These are phyloP conservation scores for Colletotrichum liaoningense DNA, from an alignment of 2,329 filamentous ascomycete species.

Conservation along the genomic window DNA sequence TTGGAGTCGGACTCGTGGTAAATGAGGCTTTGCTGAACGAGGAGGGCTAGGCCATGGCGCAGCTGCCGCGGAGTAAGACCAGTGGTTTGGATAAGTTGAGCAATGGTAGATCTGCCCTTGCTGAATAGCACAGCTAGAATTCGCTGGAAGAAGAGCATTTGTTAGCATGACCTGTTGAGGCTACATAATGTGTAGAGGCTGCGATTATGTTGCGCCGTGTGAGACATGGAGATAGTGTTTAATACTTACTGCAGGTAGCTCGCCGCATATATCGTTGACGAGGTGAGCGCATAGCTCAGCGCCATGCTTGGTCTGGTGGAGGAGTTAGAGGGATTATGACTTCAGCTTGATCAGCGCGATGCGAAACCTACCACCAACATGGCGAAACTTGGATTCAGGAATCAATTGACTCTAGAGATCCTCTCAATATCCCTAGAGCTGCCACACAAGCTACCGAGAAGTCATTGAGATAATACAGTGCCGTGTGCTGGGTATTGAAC, in stretches of 20 bases:
- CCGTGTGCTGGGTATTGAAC: constrained; percentile 7
- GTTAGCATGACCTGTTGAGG: constrained; percentile 24
- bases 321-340: not conserved
- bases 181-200: not conserved
- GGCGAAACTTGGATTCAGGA: constrained; percentile 40
- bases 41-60: constrained; percentile 82
- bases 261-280: constrained; percentile 89
- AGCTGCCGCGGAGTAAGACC: constrained; percentile 80
- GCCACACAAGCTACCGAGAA: constrained; percentile 74
- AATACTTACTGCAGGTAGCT: constrained; percentile 85
- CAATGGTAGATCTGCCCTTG: constrained; percentile 80
- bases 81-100: constrained; percentile 77
- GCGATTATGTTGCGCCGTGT: constrained; percentile 32
- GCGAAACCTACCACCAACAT: constrained; percentile 62
- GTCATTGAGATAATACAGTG: constrained; percentile 63
- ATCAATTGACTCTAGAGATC: constrained; percentile 79
- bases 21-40: constrained; percentile 89
- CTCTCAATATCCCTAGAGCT: constrained; percentile 84
- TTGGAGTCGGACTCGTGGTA: constrained; percentile 76
- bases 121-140: constrained; percentile 84
- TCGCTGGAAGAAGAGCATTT: constrained; percentile 64
- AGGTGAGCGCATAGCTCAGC: constrained; percentile 92
- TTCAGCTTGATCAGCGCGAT: constrained; percentile 3
- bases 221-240: not conserved
- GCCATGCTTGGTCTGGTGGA: constrained; percentile 73